Percentiles rank a stretch among this genome's conserved stretches.
Conservation (phyloP, 345 rosid genomes). For the Eucalyptus polybractea region DNA sequence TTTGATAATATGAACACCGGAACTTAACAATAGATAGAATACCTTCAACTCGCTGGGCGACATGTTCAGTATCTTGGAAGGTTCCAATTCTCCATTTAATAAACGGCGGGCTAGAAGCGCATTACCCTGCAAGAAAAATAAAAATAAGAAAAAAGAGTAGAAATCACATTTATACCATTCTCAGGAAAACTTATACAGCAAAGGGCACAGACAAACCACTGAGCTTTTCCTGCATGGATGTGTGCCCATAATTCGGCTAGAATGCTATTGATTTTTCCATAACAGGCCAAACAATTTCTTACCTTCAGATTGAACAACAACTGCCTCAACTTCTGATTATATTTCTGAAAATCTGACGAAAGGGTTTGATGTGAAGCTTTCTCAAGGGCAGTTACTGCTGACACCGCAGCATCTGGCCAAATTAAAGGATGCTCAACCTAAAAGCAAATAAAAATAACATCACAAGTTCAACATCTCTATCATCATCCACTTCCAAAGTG, state of each 20-base stretch:
- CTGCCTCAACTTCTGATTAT: constrained; percentile 82
- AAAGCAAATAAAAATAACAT: background rate
- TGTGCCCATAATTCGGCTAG: background rate
- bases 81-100: constrained; percentile 70
- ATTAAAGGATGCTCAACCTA: constrained; percentile 41
- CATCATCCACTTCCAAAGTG: background rate
- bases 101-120: constrained; percentile 57
- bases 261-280: background rate
- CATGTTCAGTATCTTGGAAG: constrained; percentile 81
- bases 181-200: background rate
- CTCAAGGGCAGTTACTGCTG: constrained; percentile 74
- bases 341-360: constrained; percentile 68
- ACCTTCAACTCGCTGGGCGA: constrained; percentile 91
- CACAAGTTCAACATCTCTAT: background rate
- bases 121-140: constrained; percentile 2
- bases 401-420: constrained; percentile 92
- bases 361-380: constrained; percentile 63
- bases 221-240: background rate
- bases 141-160: background rate
- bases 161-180: background rate
- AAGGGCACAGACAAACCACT: background rate
- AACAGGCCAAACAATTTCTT: background rate
- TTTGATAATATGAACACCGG: background rate
- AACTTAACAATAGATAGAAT: background rate
- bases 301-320: constrained; percentile 87